phyloP scores from a whole-genome alignment of 768 basidiomycete genomes.

The Amyloporia xantha region DNA sequence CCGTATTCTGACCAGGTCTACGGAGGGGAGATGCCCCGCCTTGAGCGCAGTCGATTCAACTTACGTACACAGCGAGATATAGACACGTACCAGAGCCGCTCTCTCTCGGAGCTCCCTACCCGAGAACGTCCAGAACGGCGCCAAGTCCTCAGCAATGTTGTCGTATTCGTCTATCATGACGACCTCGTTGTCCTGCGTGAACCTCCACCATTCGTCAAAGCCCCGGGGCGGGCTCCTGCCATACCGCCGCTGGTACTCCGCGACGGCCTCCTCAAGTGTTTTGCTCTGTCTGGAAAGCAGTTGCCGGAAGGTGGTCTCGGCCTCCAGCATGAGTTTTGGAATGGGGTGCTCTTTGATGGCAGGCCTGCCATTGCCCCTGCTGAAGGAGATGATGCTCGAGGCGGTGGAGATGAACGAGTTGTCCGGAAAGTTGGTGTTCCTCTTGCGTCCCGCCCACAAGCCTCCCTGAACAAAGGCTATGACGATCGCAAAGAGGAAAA shows the following conservation, averaged over 20 bases:
- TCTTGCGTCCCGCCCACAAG: slow-evolving; percentile 24
- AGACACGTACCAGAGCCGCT: slow-evolving; percentile 43
- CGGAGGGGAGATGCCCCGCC: slow-evolving; percentile 74
- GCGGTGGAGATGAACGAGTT: slow-evolving; percentile 17
- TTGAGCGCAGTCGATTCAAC: slow-evolving; percentile 21
- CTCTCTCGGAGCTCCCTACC: slow-evolving; percentile 68
- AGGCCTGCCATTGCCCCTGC: slow-evolving; percentile 10
- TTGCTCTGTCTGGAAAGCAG: slow-evolving; percentile 72
- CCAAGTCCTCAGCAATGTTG: slow-evolving; percentile 67
- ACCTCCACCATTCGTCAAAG: slow-evolving; percentile 88
- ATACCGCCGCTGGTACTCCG: slow-evolving; percentile 78
- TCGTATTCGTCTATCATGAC: slow-evolving; percentile 90
- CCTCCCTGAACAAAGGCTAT: slow-evolving; percentile 29
- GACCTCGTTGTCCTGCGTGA: slow-evolving; percentile 64
- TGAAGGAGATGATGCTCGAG: slow-evolving; percentile 19
- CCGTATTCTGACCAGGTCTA: slow-evolving; percentile 79
- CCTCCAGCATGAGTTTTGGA: slow-evolving; percentile 74
- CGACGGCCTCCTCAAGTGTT: slow-evolving; percentile 70
- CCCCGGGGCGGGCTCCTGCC: slow-evolving; percentile 77
- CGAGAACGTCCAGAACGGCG: slow-evolving; percentile 74
- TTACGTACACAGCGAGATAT: neutral
- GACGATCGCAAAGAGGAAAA: slow-evolving; percentile 22
- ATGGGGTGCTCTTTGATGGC: slow-evolving; percentile 66
- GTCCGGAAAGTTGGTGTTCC: slow-evolving; percentile 20
- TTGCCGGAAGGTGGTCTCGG: slow-evolving; percentile 62